Base-by-base conservation (phyloP, 371 early-diverging fungal genomes). In the Mortierella sp. region DNA sequence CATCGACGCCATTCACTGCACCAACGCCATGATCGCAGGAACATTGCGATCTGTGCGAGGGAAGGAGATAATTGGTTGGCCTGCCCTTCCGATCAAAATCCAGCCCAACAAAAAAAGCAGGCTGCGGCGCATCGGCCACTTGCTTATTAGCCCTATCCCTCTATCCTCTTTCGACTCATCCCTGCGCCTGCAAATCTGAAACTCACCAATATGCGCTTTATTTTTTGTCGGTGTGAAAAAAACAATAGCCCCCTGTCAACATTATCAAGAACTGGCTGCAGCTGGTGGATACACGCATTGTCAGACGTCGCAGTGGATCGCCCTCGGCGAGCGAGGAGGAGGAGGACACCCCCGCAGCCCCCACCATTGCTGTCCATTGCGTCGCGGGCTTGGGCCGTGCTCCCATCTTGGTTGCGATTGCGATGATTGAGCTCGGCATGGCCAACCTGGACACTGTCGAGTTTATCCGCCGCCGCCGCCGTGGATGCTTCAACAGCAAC, bases 361-460 rank as follows among this genome's bases (percentile, higher is more conserved):
- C 88, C 16, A 92, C 94, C 0, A 92, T 96, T 66, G 96, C 95
- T 2, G 94, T 95, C 6, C 96, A 96, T 77, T 96, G 96, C 77
- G 95, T 96, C 4, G 95, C 96, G 8, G 96, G 96, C 43, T 88
- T 96, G 41, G 95, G 95, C 9, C 80, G 94, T 31, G 94, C 94
- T 4, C 94, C 94, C 10, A 94, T 93, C 0, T 77, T 93, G 24
- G 91, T 92, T 8, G 92, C 95, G 29, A 92, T 96, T 72, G 96
- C 96, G 39, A 80, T 96, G 67, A 94, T 96, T 66, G 96, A 96
- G 84, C 84, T 88, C 65, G 95, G 95, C 19, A 93, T 95, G 94
- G 87, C 90, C 31, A 91, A 94, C 4, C 79, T 96, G 70, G 96
- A 96, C 82, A 93, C 95, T 26, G 89, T 96, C 52, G 91, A 92